These are phyloP conservation scores for Dictyostelium brefeldianum DNA, from an alignment of 78 protist genomes.

Conservation along the genomic window DNA sequence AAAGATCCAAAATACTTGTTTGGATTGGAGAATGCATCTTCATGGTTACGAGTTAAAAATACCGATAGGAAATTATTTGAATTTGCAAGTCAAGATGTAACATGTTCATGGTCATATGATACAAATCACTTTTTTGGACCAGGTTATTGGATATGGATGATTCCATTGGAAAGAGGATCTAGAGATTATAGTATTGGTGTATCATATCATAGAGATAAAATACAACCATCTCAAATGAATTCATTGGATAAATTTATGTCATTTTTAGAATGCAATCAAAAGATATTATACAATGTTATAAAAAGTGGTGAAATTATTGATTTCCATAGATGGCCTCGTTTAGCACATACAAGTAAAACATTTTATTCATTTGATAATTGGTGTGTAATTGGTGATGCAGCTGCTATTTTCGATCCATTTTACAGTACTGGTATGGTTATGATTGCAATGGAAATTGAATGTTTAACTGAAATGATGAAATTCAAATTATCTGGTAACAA, in stretches of 20 bases:
- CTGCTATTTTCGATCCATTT: slow-evolving; percentile 77
- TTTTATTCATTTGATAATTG: slow-evolving; percentile 53
- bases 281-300: slow-evolving; percentile 33
- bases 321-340: slow-evolving; percentile 68
- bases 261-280: slow-evolving; percentile 57
- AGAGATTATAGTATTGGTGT: slow-evolving; percentile 68
- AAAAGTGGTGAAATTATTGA: slow-evolving; percentile 75
- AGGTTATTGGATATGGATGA: slow-evolving; percentile 81
- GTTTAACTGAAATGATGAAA: slow-evolving; percentile 28
- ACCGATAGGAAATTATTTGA: slow-evolving; percentile 31
- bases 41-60: slow-evolving; percentile 59
- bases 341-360: slow-evolving; percentile 44
- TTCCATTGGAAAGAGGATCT: slow-evolving; percentile 55
- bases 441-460: slow-evolving; percentile 65
- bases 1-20: slow-evolving; percentile 46
- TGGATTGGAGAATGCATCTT: slow-evolving; percentile 44
- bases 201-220: slow-evolving; percentile 59
- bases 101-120: slow-evolving; percentile 42
- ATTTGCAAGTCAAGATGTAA: slow-evolving; percentile 27
- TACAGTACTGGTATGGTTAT: slow-evolving; percentile 68
- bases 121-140: slow-evolving; percentile 79
- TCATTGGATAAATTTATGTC: slow-evolving; percentile 61
- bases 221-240: slow-evolving; percentile 42
- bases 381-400: slow-evolving; percentile 74
- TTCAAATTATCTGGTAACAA: background rate